Base-by-base conservation (phyloP, 345 rosid genomes). In the Orychophragmus violaceus region DNA sequence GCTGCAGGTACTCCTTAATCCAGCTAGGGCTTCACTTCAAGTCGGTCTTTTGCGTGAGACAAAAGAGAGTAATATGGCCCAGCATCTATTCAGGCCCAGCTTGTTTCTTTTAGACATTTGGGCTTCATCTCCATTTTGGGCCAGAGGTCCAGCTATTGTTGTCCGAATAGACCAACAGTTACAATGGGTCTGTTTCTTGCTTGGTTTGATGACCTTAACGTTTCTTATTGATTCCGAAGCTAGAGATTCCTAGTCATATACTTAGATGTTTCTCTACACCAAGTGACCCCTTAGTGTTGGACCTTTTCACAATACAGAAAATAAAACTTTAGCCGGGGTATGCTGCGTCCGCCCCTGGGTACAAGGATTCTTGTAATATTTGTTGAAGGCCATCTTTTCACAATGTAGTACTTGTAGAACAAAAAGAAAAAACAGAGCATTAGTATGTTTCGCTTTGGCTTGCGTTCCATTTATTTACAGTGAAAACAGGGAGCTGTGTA, bases 381-480 rank as follows among this genome's bases (percentile, higher is more conserved):
- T 9, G 4, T 14, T 22, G 45, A 32, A 33, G 8, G 24, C 49
- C 6, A 8, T 17, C 23, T 17, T 16, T 16, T 42, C 21, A 6
- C 9, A 2, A n/a, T n/a, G n/a, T n/a, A 29, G 45, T 4, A n/a
- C 8, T 0, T 7, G 35, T 13, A 41, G 48, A 41, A 14, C 2
- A 2, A 19, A 2, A 5, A 62, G 22, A 49, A 49, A 1, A 2
- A 33, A 37, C 5, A 52, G 55, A 50, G 57, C 12, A 2, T 56
- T 12, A 12, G 53, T 7, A 10, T 39, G 12, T 28, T 9, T 28
- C 13, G 55, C 14, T 37, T 30, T 29, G 4, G 56, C 48, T 41
- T 62, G 64, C 59, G 59, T 56, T 72, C 42, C 77, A 4, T 32
- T 39, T 50, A 28, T 59, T 18, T n/a, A 37, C 4, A 17, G 3